phyloP scores from a whole-genome alignment of 2,329 filamentous ascomycete species.

The Cercospora nicotianae region DNA sequence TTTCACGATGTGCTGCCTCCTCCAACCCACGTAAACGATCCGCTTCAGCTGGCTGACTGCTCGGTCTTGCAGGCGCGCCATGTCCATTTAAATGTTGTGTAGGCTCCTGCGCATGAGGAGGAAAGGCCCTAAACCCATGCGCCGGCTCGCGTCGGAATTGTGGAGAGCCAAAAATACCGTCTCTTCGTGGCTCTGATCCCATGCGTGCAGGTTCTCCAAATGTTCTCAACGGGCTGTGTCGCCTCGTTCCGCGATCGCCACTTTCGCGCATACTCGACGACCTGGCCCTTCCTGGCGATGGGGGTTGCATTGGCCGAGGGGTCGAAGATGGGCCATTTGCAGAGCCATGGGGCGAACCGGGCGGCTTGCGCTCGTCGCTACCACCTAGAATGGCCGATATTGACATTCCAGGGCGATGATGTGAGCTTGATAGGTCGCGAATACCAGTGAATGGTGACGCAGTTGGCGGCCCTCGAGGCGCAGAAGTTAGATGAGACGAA shows the following conservation, averaged over 20 bases:
- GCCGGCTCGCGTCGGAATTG: constrained; percentile 35
- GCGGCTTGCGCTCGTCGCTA: constrained; percentile 32
- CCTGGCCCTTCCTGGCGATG: constrained; percentile 45
- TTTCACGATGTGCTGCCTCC: constrained; percentile 31
- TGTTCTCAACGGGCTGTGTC: constrained; percentile 31
- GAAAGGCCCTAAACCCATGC: constrained; percentile 37
- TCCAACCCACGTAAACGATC: constrained; percentile 26
- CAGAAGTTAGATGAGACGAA: constrained; percentile 38
- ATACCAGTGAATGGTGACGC: constrained; percentile 49
- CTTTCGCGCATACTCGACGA: constrained; percentile 41
- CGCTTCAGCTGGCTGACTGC: constrained; percentile 38
- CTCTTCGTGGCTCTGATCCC: constrained; percentile 31
- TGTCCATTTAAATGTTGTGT: constrained; percentile 28
- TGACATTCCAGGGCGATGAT: constrained; percentile 67
- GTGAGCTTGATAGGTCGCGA: constrained; percentile 57
- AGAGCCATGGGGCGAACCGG: constrained; percentile 38
- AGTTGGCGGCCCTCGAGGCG: constrained; percentile 47
- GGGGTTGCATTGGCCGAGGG: constrained; percentile 49
- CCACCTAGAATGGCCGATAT: constrained; percentile 70
- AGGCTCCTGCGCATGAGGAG: constrained; percentile 28
- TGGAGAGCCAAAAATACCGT: constrained; percentile 38
- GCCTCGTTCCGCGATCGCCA: constrained; percentile 28
- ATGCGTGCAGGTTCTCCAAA: constrained; percentile 33
- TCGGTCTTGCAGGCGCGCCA: constrained; percentile 34
- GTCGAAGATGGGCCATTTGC: constrained; percentile 35